Evolutionary conservation across 2,329 filamentous ascomycete genomes (phyloP), one percentile per base, ranked within the genome.

Genomic region (Apiospora marii): DNA sequence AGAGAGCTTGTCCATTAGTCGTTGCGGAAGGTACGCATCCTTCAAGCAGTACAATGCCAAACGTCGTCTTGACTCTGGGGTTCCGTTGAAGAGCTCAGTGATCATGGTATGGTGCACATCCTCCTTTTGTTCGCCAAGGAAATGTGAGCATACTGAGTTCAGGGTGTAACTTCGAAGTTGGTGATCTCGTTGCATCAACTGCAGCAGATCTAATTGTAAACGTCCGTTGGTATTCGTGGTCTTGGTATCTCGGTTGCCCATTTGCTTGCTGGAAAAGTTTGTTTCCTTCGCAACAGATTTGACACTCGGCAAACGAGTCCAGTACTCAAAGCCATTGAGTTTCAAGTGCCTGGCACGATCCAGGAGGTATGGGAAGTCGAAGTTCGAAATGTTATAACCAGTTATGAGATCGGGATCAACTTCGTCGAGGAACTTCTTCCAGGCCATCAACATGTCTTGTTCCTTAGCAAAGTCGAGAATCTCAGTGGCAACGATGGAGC

Each of bases 61-160:
- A 83, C 96, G 92, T 78, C 97, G 91, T 76, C 96, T 87, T 4
- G 96, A 98, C 80, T 99, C 96, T 0, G 95, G 92, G 0, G 96
- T 98, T 74, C 96, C 96, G 80, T 99, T 98, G 87, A 95, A 98
- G 3, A 99, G 85, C 80, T 98, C 97, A 0, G 97, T 99, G 78
- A 99, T 99, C 95, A 99, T 99, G 3, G 95, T 98, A 83, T 99
- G 92, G 80, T 99, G 96, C 3, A 99, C 96, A 83, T 99, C 96
- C 83, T 99, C 96, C 81, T 99, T 99, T 81, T 99, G 96, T 81
- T 99, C 96, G 67, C 95, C 95, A 34, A 99, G 83, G 79, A 99
- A 99, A 75, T 99, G 93, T 5, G 96, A 93, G 76, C 92, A 97
- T 7, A 99, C 96, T 1, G 96, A 98, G 82, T 99, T 99, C 41